These are phyloP conservation scores for Mortierella sp. DNA, from an alignment of 371 early-diverging fungal species.

Conservation along the genomic window DNA sequence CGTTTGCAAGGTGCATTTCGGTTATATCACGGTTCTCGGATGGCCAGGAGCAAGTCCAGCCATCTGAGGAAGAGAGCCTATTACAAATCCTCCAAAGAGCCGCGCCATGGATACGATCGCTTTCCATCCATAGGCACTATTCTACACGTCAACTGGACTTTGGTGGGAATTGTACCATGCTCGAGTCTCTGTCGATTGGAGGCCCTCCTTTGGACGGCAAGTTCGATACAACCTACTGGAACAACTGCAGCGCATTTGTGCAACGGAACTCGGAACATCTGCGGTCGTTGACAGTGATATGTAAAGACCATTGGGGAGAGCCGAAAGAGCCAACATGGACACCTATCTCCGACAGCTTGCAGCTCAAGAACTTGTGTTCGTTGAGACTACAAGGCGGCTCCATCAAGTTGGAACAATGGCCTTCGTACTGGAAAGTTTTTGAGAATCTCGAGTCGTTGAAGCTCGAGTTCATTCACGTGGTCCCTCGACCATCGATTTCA, in stretches of 20 bases:
- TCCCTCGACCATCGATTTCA: too few relatives aligned
- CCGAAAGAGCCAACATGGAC: not conserved
- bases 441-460: not conserved
- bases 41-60: not conserved
- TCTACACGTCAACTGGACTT: not conserved
- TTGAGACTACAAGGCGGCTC: slow-evolving; percentile 8
- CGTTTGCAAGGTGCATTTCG: not conserved
- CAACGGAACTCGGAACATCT: not conserved
- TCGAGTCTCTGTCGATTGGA: not conserved
- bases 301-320: not conserved
- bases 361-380: not conserved
- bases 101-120: not conserved
- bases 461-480: too few relatives aligned
- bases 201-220: not conserved
- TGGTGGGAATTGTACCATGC: not conserved
- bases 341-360: not conserved
- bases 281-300: too few relatives aligned
- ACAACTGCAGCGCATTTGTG: not conserved
- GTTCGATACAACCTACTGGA: not conserved
- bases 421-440: slow-evolving; percentile 14
- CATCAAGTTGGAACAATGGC: slow-evolving; percentile 11
- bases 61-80: not conserved
- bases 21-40: not conserved
- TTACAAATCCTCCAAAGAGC: not conserved
- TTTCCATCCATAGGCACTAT: not conserved